These are phyloP conservation scores for Rubroboletus pulcherrimus DNA, from an alignment of 768 basidiomycete genomes.

Conservation along the genomic window DNA sequence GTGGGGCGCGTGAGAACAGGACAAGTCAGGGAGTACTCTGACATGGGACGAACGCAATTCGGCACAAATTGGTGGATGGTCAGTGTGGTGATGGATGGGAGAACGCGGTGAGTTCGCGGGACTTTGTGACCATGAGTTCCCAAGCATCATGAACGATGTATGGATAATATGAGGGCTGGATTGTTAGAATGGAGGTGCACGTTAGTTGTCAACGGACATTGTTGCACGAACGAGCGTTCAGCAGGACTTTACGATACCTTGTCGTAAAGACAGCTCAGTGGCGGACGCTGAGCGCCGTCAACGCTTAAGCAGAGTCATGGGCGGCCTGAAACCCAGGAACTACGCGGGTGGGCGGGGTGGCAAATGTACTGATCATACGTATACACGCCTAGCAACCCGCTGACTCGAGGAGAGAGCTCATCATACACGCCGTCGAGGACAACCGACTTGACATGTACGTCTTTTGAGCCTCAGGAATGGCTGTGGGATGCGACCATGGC, in stretches of 20 bases:
- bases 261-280: neutral
- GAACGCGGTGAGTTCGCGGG: slow-evolving; percentile 9
- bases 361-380: neutral
- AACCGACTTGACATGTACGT: neutral
- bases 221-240: neutral
- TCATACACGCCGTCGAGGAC: neutral
- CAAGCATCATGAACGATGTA: neutral
- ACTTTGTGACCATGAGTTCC: neutral
- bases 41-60: neutral
- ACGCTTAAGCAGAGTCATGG: neutral
- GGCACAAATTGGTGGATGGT: neutral
- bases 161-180: neutral
- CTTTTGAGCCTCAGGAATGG: neutral
- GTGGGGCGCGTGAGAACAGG: neutral
- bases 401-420: neutral
- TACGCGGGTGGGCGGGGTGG: neutral
- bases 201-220: neutral
- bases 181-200: neutral
- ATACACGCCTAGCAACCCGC: neutral
- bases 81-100: neutral
- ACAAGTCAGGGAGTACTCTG: neutral
- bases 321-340: neutral
- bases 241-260: neutral
- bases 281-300: neutral
- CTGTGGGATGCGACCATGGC: slow-evolving; percentile 10